Percentiles rank a stretch among this genome's conserved stretches.
phyloP scores from a whole-genome alignment of 2,329 filamentous ascomycete species.

The Orbilia javanica region DNA sequence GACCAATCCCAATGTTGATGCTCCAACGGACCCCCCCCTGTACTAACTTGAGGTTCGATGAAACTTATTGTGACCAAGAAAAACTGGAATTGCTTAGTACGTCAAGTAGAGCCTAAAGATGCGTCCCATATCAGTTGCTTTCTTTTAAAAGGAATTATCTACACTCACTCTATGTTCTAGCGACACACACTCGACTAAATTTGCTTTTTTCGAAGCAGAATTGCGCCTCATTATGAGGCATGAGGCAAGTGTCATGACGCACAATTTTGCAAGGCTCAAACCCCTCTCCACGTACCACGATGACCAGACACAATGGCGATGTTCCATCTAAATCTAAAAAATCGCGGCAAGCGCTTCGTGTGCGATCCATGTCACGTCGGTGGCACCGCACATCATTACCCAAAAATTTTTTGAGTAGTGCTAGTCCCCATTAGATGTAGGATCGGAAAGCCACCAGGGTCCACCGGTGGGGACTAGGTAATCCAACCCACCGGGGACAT shows the following conservation, averaged over 20 bases:
- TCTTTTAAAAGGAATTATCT: slow-evolving; percentile 44
- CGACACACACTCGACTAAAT: slow-evolving; percentile 43
- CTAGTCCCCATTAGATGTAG: slow-evolving; percentile 42
- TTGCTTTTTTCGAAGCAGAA: slow-evolving; percentile 35
- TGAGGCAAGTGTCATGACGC: slow-evolving; percentile 55
- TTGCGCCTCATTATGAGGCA: slow-evolving; percentile 56
- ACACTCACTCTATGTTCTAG: slow-evolving; percentile 19
- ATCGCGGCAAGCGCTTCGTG: slow-evolving; percentile 57
- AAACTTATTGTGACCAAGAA: slow-evolving; percentile 30
- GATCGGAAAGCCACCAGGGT: slow-evolving; percentile 51
- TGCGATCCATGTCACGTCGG: slow-evolving; percentile 48
- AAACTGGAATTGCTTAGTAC: slow-evolving; percentile 31
- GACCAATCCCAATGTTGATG: slow-evolving; percentile 36
- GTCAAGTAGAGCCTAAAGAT: slow-evolving; percentile 53
- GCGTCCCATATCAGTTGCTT: slow-evolving; percentile 2
- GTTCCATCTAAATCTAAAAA: slow-evolving; percentile 29
- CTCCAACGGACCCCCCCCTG: slow-evolving; percentile 13
- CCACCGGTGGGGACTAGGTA: slow-evolving; percentile 45
- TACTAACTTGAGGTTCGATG: slow-evolving; percentile 9
- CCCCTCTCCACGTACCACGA: slow-evolving; percentile 35
- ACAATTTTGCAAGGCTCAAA: slow-evolving; percentile 54
- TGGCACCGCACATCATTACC: slow-evolving; percentile 49
- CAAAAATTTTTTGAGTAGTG: slow-evolving; percentile 10
- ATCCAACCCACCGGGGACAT: slow-evolving; percentile 28
- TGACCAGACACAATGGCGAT: slow-evolving; percentile 26